Base-by-base conservation (phyloP, 163 green algal genomes). In the Scenedesmus sp. region DNA sequence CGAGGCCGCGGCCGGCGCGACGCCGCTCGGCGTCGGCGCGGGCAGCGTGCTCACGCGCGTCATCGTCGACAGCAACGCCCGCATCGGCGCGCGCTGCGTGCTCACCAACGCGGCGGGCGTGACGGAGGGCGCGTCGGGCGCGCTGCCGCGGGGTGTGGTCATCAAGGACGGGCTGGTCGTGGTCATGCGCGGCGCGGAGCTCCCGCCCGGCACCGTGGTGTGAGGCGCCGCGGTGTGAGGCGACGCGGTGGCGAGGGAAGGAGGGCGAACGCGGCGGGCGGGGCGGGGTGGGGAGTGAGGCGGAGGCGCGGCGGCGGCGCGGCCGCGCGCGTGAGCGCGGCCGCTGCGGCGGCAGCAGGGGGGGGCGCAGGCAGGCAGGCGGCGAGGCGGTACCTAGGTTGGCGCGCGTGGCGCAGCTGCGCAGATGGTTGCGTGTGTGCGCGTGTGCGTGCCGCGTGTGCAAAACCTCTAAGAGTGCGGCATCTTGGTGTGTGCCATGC, bases 131-230 rank as follows among this genome's bases (percentile, higher is more conserved):
- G 88, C 87, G 66, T 80, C 83, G 57, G 91, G 95, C 78, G 78
- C 84, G n/a, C 73, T 60, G 81, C 60, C 53, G 15, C 57, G 47
- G 31, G 93, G 96, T 45, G 70, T 88, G 29, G 71, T 77, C 39
- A 97, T 99, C 74, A 93, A 93, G 31, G 92, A 94, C 39, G 96
- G 96, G 34, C 93, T 99, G 57, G 80, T 97, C 31, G 92, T 97
- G 4, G 80, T 99, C 36, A 88, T 95, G 67, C 93, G 95, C 73
- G 91, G 95, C 47, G 56, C 80, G 4, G 80, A 83, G 2, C 36
- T 88, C 4, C 80, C 84, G 20, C 78, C 81, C 20, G 53, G 62
- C 48, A 85, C 78, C 31, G 47, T 65, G 11, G 33, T 87, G 22
- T 87, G 65, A 85, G 9, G 39, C n/a, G n/a, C n/a, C n/a, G n/a